Evolutionary conservation across 306 rosid species (phyloP), one percentile per base, ranked within the genome.

Genomic region (Parietaria judaica): DNA sequence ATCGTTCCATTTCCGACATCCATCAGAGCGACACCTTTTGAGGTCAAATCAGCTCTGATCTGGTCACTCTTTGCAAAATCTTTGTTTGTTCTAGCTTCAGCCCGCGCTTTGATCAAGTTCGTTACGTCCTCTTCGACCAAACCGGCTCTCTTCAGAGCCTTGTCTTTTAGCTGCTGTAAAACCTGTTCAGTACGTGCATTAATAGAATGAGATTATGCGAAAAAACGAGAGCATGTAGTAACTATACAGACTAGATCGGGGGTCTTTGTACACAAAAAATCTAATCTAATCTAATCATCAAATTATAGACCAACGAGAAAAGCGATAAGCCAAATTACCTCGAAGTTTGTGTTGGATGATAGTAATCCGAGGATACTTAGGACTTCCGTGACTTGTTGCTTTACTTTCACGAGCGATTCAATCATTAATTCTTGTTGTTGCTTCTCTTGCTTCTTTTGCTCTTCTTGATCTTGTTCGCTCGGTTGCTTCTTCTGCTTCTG

Each of bases 11-110:
- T 82, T 51, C 94, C 95, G 9, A 84, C 80, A 66, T 92, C 97
- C 96, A 92, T 92, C 9, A 92, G 84, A 10, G 95, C 85, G 58
- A 92, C 86, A 75, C 97, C 96, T 75, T 80, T 82, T 7, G 71
- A 70, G 38, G 85, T 76, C 73, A 92, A 78, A 14, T 82, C 81
- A 6, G 85, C 80, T 68, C 97, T 83, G 70, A 88, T 81, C 56
- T 81, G 72, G 63, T 94, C 97, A 51, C 95, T 84, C 75, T 60
- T 88, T 11, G 75, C 50, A 48, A 82, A 92, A 50, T 94, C 89
- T 61, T 86, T 94, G 72, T 76, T 78, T 39, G 66, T 67, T 78
- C 99, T 94, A 51, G 99, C 99, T 71, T 58, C 69, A n/a, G 76
- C 62, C 75, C 99, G 82, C 49, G 83, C 94, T 50, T 84, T 84